Evolutionary conservation across 257 asterid genomes (phyloP).

Genomic region (Fraxinus pennsylvanica): DNA sequence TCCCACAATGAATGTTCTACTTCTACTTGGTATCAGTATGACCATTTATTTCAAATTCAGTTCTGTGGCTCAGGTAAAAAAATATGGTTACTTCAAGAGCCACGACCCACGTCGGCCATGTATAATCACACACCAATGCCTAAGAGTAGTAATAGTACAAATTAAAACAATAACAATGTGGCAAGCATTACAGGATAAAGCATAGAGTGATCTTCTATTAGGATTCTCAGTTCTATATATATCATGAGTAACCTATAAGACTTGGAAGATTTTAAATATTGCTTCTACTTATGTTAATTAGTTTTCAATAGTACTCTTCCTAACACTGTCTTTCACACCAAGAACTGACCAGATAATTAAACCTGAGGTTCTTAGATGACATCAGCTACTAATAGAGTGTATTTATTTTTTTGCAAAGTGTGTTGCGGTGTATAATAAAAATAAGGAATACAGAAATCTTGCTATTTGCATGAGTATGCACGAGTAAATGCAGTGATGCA

Average conservation of each 20-base stretch:
- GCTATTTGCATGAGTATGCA: neutral
- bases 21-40: neutral
- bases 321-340: neutral
- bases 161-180: neutral
- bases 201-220: neutral
- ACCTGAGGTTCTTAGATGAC: neutral
- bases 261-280: neutral
- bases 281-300: neutral
- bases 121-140: neutral
- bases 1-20: neutral
- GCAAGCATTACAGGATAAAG: neutral
- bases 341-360: neutral
- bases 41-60: neutral
- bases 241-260: neutral
- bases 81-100: neutral
- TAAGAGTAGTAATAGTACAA: neutral
- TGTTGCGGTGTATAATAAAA: neutral
- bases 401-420: neutral
- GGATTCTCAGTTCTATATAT: neutral
- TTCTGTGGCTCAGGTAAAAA: neutral
- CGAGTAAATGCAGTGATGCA: slow-evolving; percentile 7
- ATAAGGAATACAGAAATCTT: neutral
- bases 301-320: neutral
- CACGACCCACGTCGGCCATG: neutral
- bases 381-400: neutral